phyloP scores from a whole-genome alignment of 108 stramenopile species.

The Skeletonema grethae region DNA sequence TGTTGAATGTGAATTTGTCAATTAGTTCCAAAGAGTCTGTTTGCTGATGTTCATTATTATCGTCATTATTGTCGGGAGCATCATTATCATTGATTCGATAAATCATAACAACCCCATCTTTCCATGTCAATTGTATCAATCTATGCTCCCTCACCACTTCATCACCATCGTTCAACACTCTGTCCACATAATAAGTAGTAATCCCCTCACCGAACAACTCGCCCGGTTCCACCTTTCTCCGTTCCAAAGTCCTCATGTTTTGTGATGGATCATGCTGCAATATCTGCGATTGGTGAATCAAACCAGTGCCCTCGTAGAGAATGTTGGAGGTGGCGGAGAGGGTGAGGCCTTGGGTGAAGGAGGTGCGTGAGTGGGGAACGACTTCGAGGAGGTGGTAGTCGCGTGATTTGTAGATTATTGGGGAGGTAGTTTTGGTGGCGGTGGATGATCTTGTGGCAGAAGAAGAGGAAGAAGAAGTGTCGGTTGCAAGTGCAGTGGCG shows the following conservation, averaged over 20 bases:
- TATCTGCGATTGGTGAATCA: conserved; percentile 57
- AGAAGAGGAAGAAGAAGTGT: not conserved
- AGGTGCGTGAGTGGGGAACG: conserved; percentile 54
- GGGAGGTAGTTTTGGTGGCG: not conserved
- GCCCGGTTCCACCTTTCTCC: conserved; percentile 16
- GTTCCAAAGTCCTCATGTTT: conserved; percentile 29
- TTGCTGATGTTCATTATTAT: not conserved
- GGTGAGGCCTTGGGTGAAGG: conserved; percentile 74
- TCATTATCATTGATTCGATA: conserved; percentile 37
- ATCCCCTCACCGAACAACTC: conserved; percentile 79
- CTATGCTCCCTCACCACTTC: conserved; percentile 39
- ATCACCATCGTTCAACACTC: not conserved
- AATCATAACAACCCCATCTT: conserved; percentile 53
- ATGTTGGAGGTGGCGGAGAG: conserved; percentile 23
- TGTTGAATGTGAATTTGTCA: conserved; percentile 43
- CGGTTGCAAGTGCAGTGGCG: not conserved
- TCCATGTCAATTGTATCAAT: conserved; percentile 78
- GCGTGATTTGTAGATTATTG: not conserved
- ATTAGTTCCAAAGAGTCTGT: conserved; percentile 29
- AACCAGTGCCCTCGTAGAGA: conserved; percentile 67
- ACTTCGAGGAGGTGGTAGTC: conserved; percentile 41
- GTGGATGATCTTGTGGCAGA: not conserved
- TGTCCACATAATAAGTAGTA: conserved; percentile 46
- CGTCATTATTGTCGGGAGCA: not conserved
- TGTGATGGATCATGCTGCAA: conserved; percentile 51